Percentiles rank a stretch among this genome's conserved stretches.
Conservation (phyloP, 441 rosid genomes). For the Pelargonium cotyledonis region DNA sequence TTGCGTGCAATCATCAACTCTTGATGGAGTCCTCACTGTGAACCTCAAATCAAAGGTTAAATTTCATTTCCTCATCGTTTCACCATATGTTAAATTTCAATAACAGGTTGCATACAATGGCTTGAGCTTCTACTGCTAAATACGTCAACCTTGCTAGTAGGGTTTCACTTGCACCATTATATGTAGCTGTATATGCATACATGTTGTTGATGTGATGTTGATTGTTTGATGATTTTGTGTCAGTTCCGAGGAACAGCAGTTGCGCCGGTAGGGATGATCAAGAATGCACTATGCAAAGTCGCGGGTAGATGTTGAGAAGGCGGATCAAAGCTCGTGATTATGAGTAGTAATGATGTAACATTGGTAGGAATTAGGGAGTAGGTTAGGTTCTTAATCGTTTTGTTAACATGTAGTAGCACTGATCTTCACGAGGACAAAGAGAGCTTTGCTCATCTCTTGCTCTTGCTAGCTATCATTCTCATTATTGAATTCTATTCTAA, state of each 20-base stretch:
- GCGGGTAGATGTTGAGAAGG: slow-evolving; percentile 32
- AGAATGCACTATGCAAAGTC: slow-evolving; percentile 53
- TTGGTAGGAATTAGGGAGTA: slow-evolving; percentile 14
- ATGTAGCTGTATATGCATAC: too few relatives aligned
- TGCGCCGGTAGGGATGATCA: slow-evolving; percentile 57
- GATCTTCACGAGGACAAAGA: background rate
- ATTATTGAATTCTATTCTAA: background rate
- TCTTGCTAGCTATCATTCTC: background rate
- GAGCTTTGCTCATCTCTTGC: background rate
- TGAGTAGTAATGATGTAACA: background rate
- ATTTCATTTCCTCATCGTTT: background rate
- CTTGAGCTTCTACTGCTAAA: too few relatives aligned
- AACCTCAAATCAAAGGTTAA: slow-evolving; percentile 60
- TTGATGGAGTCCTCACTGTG: slow-evolving; percentile 45
- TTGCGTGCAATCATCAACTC: slow-evolving; percentile 53
- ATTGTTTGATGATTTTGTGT: slow-evolving; percentile 13
- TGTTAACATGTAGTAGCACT: slow-evolving; percentile 3
- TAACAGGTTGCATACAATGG: too few relatives aligned
- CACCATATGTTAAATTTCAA: too few relatives aligned
- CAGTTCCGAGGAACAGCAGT: slow-evolving; percentile 65
- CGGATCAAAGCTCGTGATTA: slow-evolving; percentile 1
- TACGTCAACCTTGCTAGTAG: too few relatives aligned
- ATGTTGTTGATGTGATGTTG: too few relatives aligned
- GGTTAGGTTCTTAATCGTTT: slow-evolving; percentile 13
- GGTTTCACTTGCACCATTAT: too few relatives aligned